Base-by-base conservation (phyloP, 192 early-diverging fungal genomes). In the Backusella westeae region DNA sequence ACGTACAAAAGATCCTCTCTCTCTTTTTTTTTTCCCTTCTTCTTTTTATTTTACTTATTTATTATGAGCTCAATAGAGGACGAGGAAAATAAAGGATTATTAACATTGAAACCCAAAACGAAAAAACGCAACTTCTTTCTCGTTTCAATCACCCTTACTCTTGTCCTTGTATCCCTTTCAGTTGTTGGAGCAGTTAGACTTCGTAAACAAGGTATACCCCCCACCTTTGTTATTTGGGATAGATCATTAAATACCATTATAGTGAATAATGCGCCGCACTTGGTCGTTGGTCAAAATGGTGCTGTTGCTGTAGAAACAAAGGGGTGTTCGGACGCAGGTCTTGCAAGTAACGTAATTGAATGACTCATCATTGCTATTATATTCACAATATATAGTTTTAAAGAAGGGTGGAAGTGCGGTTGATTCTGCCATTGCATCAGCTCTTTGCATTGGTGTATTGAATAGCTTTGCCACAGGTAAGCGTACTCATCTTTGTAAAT, bases 371-470 rank as follows among this genome's bases (percentile, higher is more conserved):
- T 71, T n/a, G 19, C 21, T 34, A 41, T 78, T 49, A 6, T 52
- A 72, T 39, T 39, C 38, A 39, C 10, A 39, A 39, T 0, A 39
- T 7, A 39, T 12, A 87, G 88, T 93, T 5, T 83, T 99, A 46
- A 91, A 91, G 78, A 88, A 92, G 17, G 94, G 95, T 71, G 97
- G 97, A 44, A 94, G 90, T 42, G 95, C 97, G 2, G 90, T 96
- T 0, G 97, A 99, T 82, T 91, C 95, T 0, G 91, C 94, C 14
- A 90, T 99, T 46, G 96, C 96, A 2, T 87, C 95, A 42, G 87
- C 93, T 9, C 85, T 96, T 19, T 97, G 96, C 76, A 87, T 96
- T 71, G 97, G 95, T 56, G 89, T 93, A n/a, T 90, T 96, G 29
- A 93, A 97, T 78, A 91, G 87, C 53, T 96, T 95, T 83, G 91